These are phyloP conservation scores for Clarireedia sp. DNA, from an alignment of 2,329 filamentous ascomycete genomes.

Conservation along the genomic window DNA sequence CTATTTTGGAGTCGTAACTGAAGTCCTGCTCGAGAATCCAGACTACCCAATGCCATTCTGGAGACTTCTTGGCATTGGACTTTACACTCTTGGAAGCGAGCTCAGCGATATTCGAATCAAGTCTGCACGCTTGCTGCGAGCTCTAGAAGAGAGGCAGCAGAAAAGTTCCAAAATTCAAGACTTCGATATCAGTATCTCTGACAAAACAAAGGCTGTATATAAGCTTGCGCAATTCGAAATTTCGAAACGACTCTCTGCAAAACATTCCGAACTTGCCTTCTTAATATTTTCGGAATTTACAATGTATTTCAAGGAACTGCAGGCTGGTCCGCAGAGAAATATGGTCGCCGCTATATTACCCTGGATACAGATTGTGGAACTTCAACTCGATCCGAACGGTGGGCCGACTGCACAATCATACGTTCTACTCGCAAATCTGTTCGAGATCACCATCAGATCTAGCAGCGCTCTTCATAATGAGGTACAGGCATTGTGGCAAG, in stretches of 20 bases:
- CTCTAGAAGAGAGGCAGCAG: constrained; percentile 73
- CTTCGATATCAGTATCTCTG: constrained; percentile 95
- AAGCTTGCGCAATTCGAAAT: constrained; percentile 97
- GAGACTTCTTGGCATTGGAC: constrained; percentile 78
- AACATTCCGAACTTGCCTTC: constrained; percentile 84
- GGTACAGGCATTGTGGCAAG: constrained; percentile 95
- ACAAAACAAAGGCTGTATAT: constrained; percentile 97
- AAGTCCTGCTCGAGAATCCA: constrained; percentile 76
- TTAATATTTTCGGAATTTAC: constrained; percentile 95
- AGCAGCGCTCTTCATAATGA: constrained; percentile 87
- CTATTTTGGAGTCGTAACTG: constrained; percentile 87
- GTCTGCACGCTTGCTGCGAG: constrained; percentile 71
- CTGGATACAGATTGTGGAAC: constrained; percentile 91
- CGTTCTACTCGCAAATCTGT: constrained; percentile 86
- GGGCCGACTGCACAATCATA: constrained; percentile 88
- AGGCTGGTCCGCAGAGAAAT: constrained; percentile 78
- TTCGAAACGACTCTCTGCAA: constrained; percentile 79
- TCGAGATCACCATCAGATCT: constrained; percentile 93
- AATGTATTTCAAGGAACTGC: constrained; percentile 80
- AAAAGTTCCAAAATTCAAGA: constrained; percentile 90
- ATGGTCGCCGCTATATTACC: constrained; percentile 90
- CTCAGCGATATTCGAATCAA: constrained; percentile 83
- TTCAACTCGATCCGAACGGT: constrained; percentile 85
- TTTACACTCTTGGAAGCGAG: constrained; percentile 90
- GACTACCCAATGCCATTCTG: constrained; percentile 82